Percentiles rank a stretch among this genome's conserved stretches.
Conservation (phyloP, 352 stramenopile genomes). For the Pythium monospermum region DNA sequence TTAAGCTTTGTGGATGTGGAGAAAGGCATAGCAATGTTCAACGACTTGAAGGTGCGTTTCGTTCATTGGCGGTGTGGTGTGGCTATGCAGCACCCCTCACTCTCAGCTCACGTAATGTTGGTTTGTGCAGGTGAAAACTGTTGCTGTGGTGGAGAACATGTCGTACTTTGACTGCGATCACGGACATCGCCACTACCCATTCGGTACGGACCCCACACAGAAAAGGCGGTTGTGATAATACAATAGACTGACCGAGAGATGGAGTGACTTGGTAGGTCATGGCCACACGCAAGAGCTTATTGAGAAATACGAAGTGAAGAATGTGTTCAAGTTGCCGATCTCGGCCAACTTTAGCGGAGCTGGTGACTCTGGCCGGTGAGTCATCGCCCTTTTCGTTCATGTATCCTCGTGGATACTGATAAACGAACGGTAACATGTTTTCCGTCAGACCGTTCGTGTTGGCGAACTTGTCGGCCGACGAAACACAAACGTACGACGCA, state of each 20-base stretch:
- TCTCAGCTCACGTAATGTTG: not conserved
- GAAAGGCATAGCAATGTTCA: constrained; percentile 98
- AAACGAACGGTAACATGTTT: too few species aligned
- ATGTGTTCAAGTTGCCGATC: constrained; percentile 84
- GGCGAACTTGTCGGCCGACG: constrained; percentile 52
- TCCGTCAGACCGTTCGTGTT: constrained; percentile 71
- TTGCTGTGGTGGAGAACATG: constrained; percentile 99
- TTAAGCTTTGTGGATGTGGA: constrained; percentile 98
- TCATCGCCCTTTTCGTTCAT: not conserved
- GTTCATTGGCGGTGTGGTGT: not conserved
- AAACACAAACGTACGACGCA: constrained; percentile 63
- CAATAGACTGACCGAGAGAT: too few species aligned
- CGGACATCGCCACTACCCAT: constrained; percentile 82
- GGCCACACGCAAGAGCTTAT: constrained; percentile 75
- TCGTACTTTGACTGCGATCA: constrained; percentile 93
- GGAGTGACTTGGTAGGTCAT: constrained; percentile 27
- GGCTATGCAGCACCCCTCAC: not conserved
- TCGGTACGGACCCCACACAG: constrained; percentile 34
- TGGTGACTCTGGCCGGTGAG: constrained; percentile 69
- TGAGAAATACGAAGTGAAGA: constrained; percentile 76
- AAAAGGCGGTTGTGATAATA: too few species aligned
- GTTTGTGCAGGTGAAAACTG: constrained; percentile 84
- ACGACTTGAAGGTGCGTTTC: constrained; percentile 87
- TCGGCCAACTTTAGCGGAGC: constrained; percentile 66
- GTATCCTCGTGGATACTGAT: not conserved